Evolutionary conservation across 2,329 filamentous ascomycete genomes (phyloP), one percentile per base, ranked within the genome.

Genomic region (Geosmithia morbida): DNA sequence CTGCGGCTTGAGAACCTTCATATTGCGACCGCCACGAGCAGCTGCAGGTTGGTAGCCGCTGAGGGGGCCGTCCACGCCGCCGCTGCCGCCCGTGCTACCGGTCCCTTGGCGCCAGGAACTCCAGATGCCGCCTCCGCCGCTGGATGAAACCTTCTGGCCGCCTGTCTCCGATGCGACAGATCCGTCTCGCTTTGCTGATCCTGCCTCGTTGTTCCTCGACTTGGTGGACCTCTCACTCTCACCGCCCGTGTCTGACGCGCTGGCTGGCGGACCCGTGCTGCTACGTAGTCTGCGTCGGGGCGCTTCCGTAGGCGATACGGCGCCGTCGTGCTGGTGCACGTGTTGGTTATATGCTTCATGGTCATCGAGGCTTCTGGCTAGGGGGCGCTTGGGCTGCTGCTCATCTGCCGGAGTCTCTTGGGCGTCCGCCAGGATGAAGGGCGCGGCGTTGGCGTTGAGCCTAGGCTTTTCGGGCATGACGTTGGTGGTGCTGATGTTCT

Each of bases 1-100:
- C 48, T 74, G 75, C 1, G 90, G 81, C 57, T 88, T 87, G 46
- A 97, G 70, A 2, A 96, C 83, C 68, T 95, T 97, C 84, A 97
- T 97, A 46, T 80, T 81, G 45, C 84, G 77, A 16, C 73, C 66
- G 17, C 68, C 65, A 44, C 79, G 70, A 58, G 79, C 65, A 53
- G 81, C 65, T 53, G 81, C 70, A 55, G 81, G 82, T 59, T 87
- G 83, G 58, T 87, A 87, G 22, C 81, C 80, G 55, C 79, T 81
- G 53, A 77, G 62, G 47, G 72, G 72, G 2, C 66, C 64, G 56
- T 69, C 71, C 41, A 83, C 81, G 45, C 67, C 57, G 6, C 71
- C 69, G 46, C 67, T 68, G 8, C 67, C 63, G 2, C 69, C 57
- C 6, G 71, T 69, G 46, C 67, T 68, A 7, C 67, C 63, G 3